These are phyloP conservation scores for Aspergillus sp. DNA, from an alignment of 2,329 filamentous ascomycete genomes.

Conservation along the genomic window DNA sequence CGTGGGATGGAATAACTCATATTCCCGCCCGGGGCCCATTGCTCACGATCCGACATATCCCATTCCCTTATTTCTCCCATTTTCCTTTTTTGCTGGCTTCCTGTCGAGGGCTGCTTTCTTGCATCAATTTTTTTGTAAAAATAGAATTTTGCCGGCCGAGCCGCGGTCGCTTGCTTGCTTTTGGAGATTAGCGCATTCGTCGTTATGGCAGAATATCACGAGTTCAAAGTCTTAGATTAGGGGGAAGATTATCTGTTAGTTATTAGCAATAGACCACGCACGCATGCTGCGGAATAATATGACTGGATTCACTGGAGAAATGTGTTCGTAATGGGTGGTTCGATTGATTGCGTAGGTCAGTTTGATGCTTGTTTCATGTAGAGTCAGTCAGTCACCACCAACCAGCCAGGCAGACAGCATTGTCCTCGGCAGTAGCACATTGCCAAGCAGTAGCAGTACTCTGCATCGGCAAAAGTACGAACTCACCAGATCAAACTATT, in stretches of 20 bases:
- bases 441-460: too few relatives aligned
- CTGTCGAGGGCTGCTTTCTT: conserved; percentile 16
- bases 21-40: not conserved
- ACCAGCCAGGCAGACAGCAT: too few relatives aligned
- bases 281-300: not conserved
- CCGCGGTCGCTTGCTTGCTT: conserved; percentile 25
- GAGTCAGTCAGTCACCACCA: not conserved
- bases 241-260: not conserved
- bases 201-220: conserved; percentile 39
- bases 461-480: too few relatives aligned
- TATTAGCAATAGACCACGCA: conserved; percentile 7
- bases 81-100: conserved; percentile 13
- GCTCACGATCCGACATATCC: conserved; percentile 18
- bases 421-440: too few relatives aligned
- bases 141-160: conserved; percentile 35
- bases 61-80: conserved; percentile 17
- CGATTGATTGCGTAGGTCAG: not conserved
- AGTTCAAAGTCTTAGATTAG: conserved; percentile 24
- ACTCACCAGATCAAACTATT: too few relatives aligned
- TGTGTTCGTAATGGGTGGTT: not conserved
- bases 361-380: not conserved
- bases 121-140: conserved; percentile 37
- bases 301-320: not conserved
- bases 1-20: not conserved
- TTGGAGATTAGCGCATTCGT: conserved; percentile 40